These are phyloP conservation scores for Hypoxylon sp. DNA, from an alignment of 2,329 filamentous ascomycete species.

Conservation along the genomic window DNA sequence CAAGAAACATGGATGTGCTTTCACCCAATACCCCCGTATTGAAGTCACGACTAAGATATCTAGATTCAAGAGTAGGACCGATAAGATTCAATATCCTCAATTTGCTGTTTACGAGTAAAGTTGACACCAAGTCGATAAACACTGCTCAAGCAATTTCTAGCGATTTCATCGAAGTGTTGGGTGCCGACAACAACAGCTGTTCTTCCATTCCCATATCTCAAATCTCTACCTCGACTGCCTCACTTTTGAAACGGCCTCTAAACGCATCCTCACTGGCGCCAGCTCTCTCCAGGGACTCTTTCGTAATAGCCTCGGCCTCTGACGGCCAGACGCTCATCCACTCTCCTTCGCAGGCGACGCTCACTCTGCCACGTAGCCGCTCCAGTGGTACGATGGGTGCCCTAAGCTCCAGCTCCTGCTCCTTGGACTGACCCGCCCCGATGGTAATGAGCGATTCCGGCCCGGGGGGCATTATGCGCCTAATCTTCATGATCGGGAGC, in stretches of 20 bases:
- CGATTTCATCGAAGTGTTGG: background rate
- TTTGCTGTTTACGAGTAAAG: background rate
- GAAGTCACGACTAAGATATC: background rate
- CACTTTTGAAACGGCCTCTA: slow-evolving; percentile 48
- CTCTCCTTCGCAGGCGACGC: slow-evolving; percentile 56
- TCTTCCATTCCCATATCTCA: slow-evolving; percentile 20
- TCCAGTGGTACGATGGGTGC: slow-evolving; percentile 56
- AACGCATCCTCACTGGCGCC: slow-evolving; percentile 46
- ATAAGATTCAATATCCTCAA: background rate
- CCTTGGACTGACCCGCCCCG: slow-evolving; percentile 55
- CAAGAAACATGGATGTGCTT: slow-evolving; percentile 5
- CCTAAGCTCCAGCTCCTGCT: slow-evolving; percentile 57
- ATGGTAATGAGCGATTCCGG: slow-evolving; percentile 59
- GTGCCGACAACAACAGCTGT: background rate
- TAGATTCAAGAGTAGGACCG: background rate
- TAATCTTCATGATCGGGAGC: slow-evolving; percentile 57
- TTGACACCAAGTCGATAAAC: slow-evolving; percentile 4
- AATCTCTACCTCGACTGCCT: slow-evolving; percentile 46
- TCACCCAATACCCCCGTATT: background rate
- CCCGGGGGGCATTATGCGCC: slow-evolving; percentile 60
- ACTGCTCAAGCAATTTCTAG: slow-evolving; percentile 1
- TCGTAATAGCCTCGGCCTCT: slow-evolving; percentile 45
- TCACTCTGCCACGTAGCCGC: slow-evolving; percentile 53
- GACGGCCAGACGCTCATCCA: slow-evolving; percentile 59
- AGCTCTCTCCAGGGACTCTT: slow-evolving; percentile 44